Percentiles rank a stretch among this genome's conserved stretches.
phyloP scores from a whole-genome alignment of 2,329 filamentous ascomycete species.

The Fusarium tjaetaba region DNA sequence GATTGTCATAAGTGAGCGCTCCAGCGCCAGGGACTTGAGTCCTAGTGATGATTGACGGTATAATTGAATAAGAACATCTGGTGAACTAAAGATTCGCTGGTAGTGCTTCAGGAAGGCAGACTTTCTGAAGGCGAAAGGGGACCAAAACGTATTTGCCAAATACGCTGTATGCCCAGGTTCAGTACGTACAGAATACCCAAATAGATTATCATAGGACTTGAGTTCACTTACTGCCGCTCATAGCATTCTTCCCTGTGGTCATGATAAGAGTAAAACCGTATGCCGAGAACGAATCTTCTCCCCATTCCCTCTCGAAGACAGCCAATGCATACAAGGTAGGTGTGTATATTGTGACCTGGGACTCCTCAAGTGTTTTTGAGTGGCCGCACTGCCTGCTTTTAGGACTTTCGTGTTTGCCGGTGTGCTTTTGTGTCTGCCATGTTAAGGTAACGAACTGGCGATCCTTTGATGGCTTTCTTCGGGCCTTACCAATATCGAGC shows the following conservation, averaged over 20 bases:
- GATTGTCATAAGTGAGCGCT: constrained; percentile 7
- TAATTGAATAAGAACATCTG: background rate
- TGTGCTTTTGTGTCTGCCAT: background rate
- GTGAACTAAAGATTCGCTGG: background rate
- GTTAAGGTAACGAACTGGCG: background rate
- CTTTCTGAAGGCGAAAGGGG: constrained; percentile 13
- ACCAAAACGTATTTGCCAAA: background rate
- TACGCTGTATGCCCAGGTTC: background rate
- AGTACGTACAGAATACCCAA: background rate
- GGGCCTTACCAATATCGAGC: constrained; percentile 4
- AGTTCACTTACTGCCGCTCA: background rate
- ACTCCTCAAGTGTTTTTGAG: background rate
- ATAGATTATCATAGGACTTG: fast-evolving
- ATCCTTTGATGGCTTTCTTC: background rate
- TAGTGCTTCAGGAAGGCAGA: constrained; percentile 10
- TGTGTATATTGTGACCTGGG: background rate
- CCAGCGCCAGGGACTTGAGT: background rate
- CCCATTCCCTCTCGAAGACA: constrained; percentile 15
- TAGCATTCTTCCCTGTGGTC: constrained; percentile 1
- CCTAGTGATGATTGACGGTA: background rate
- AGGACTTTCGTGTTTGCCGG: background rate
- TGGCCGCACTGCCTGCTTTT: background rate
- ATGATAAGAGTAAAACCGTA: constrained; percentile 16
- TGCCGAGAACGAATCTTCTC: constrained; percentile 14
- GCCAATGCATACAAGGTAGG: background rate